Base-by-base conservation (phyloP, 148 eudicot genomes). In the Polygonum maritimum region DNA sequence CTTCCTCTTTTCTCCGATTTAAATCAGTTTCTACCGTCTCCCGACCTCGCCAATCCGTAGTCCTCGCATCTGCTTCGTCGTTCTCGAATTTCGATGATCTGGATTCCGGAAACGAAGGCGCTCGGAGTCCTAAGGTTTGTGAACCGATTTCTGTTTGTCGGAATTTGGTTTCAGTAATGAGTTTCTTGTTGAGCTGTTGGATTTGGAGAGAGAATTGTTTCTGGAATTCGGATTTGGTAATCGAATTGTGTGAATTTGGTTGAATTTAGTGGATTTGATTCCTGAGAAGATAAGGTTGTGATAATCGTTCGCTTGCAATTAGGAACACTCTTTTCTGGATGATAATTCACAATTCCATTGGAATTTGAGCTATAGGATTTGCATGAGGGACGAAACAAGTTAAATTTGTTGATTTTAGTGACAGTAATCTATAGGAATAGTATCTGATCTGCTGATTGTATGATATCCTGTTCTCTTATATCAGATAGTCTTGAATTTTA, bases 111-210 rank as follows among this genome's bases (percentile, higher is more conserved):
- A 77, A 75, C 69, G 69, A 26, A 15, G 38, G 15, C 47, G 48
- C 45, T 51, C 79, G 88, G 47, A 78, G 79, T 71, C 82, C 91
- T 0, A 84, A 89, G 91, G 91, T 88, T 15, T 73, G 49, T 26
- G 31, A 19, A n/a, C 71, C 71, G 21, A 67, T 70, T 70, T 3
- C 77, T n/a, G 2, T 3, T 19, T 40, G 38, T 60, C 33, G 2
- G 8, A 57, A n/a, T 6, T 57, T 57, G 0, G 9, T 22, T 57
- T 57, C 62, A 55, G 15, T 58, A 11, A 15, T 51, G 3, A 16
- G 5, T 16, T 7, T 19, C 22, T 58, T 45, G 65, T 13, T 76
- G 41, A 4, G 4, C 54, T 73, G 26, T 41, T 47, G 36, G 45
- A 4, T 65, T 33, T 41, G 40, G 70, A 65, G 70, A 0, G 35